These are phyloP conservation scores for Penicillium decumbens DNA, from an alignment of 2,329 filamentous ascomycete genomes.

Conservation along the genomic window DNA sequence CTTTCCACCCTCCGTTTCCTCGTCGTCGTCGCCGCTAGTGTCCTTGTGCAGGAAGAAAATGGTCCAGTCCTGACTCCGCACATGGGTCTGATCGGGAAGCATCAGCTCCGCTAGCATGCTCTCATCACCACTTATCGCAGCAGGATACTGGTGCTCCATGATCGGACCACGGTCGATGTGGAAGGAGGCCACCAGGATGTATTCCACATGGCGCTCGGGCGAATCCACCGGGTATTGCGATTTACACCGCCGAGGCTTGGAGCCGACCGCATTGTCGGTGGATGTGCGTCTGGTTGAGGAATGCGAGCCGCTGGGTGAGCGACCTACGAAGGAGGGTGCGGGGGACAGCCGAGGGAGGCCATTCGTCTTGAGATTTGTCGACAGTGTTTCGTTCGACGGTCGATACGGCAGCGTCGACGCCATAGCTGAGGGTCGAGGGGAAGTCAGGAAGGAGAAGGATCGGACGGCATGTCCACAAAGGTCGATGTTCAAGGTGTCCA, in stretches of 20 bases:
- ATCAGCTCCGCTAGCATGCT: conserved; percentile 98
- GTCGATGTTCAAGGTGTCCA: no score
- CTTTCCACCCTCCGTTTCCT: conserved; percentile 52
- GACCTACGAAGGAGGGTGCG: conserved; percentile 55
- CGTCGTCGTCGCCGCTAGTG: conserved; percentile 73
- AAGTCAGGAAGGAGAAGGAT: conserved; percentile 13
- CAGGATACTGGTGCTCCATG: conserved; percentile 97
- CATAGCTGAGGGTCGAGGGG: conserved; percentile 25
- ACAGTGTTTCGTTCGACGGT: conserved; percentile 46
- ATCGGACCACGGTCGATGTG: conserved; percentile 93
- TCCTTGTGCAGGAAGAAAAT: conserved; percentile 99
- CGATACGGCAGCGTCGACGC: conserved; percentile 37
- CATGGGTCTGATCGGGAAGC: conserved; percentile 94
- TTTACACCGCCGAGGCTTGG: conserved; percentile 54
- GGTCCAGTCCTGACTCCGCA: conserved; percentile 95
- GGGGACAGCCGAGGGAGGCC: conserved; percentile 55
- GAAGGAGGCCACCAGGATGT: conserved; percentile 95
- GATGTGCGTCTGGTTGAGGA: conserved; percentile 38
- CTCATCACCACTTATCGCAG: conserved; percentile 92
- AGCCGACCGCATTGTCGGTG: conserved; percentile 42
- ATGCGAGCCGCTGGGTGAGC: conserved; percentile 46
- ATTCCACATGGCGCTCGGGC: conserved; percentile 92
- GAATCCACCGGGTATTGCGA: conserved; percentile 73
- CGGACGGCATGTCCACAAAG: conserved; percentile 8
- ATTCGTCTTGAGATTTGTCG: conserved; percentile 47